Conservation (phyloP, 108 stramenopile species). For the Nitzschia palea region DNA sequence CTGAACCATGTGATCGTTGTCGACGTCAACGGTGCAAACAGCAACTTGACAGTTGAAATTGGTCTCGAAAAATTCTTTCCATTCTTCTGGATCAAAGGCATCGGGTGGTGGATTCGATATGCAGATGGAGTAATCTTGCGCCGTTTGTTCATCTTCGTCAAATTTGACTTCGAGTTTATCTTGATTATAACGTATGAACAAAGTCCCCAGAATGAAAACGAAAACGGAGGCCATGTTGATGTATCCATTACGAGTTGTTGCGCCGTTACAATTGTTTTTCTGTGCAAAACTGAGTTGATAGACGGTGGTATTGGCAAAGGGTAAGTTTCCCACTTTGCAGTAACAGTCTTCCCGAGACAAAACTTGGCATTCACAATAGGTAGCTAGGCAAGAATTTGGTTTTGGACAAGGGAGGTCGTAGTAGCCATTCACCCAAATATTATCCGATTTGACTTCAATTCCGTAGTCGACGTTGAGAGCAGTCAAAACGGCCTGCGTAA, state of each 20-base stretch:
- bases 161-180: constrained; percentile 13
- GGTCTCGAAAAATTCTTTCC: constrained; percentile 69
- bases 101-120: constrained; percentile 79
- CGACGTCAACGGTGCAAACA: constrained; percentile 72
- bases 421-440: background rate
- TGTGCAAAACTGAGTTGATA: background rate
- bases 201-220: background rate
- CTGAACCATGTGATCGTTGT: constrained; percentile 76
- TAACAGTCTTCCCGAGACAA: background rate
- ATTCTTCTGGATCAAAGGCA: constrained; percentile 85
- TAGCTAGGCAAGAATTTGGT: background rate
- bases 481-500: background rate
- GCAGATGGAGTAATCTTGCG: constrained; percentile 89
- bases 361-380: background rate
- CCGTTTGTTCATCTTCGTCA: constrained; percentile 89
- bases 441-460: background rate
- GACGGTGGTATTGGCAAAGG: background rate
- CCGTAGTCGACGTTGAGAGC: background rate
- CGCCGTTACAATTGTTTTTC: background rate
- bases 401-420: background rate
- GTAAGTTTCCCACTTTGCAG: background rate
- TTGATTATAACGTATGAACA: background rate
- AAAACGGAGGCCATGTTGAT: background rate
- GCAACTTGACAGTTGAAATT: constrained; percentile 63
- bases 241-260: background rate